Base-by-base conservation (phyloP, 2,329 filamentous ascomycete genomes). In the Penicillium frequentans region DNA sequence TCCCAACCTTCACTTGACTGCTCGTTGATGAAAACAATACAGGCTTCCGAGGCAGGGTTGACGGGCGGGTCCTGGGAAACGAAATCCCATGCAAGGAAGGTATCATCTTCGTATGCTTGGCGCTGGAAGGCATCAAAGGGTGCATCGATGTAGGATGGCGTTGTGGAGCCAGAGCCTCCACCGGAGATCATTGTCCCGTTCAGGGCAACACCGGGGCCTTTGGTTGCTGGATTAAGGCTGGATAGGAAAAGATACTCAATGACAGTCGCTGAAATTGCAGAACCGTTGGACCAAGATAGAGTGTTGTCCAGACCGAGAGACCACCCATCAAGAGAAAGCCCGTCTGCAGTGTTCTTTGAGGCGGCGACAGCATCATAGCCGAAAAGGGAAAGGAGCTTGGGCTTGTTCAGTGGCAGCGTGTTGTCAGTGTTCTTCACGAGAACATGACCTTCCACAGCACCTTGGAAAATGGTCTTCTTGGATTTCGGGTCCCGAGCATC, bases 391-490 rank as follows among this genome's bases (percentile, higher is more conserved):
- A 73, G 57, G 14, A 66, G 45, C 26, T 58, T 61, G 0, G 68
- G 66, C 2, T 56, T 57, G 1, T 51, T 53, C 1, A 86, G 70
- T 0, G 84, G 84, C 1, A 86, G 72, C 1, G 79, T 68, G 13
- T 75, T 72, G 56, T 79, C 76, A 0, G 64, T 65, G 55, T 86
- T 86, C 70, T 83, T 83, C 27, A 84, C 57, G 65, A 80, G 70
- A 2, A 86, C 82, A 33, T 84, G 84, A 81, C 59, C 86, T 82
- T 56, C 84, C 76, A 13, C 84, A 81, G 27, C 89, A 75, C 9
- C 81, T 77, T 46, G 83, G 77, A 60, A 78, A 69, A 56, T 71
- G 35, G 44, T 65, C 35, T 50, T 63, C 57, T 63, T 77, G 66
- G 54, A 73, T 56, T 45, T 61, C 1, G 49, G 50, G 8, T 57